Evolutionary conservation across 768 basidiomycete species (phyloP), one percentile per base, ranked within the genome.

Genomic region (Mycena metata): DNA sequence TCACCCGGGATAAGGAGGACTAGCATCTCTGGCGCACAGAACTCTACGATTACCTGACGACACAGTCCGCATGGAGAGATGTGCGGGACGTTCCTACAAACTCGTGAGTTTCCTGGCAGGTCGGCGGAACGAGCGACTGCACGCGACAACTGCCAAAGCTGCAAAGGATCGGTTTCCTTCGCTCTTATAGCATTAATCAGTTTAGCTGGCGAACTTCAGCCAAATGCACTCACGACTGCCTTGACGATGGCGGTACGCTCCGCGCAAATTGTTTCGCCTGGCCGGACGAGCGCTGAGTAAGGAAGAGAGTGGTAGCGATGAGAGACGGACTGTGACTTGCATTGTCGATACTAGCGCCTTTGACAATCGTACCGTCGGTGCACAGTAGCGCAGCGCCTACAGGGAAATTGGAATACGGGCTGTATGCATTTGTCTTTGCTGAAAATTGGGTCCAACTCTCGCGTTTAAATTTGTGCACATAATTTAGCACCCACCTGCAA

Each of bases 201-300:
- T 36, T 24, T 54, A 46, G n/a, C 30, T 36, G 30, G 57, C 30
- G 30, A 36, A 19, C 30, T 30, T 3, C 30, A 56, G 33, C 46
- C 3, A 41, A n/a, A 33, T 42, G 23, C 1, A 84, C 93, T 78
- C 67, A 96, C 96, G 24, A 92, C 89, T 30, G 95, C 96, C 78
- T 97, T 98, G 21, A 96, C 92, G 60, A 99, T 83, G 0, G 96
- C 96, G 0, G 97, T 98, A 23, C 96, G 85, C 77, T 99, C 97
- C 0, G 97, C 97, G 73, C 97, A 98, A 68, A 98, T 96, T 0
- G 93, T 88, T 1, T 86, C 94, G 6, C 95, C 96, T 97, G 67
- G 64, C 41, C 12, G 62, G 12, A 24, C 42, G 23, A 47, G 30
- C 30, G 30, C 30, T 30, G 30, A 30, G 30, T 6, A 30, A 3